Evolutionary conservation across 2,329 filamentous ascomycete species (phyloP).

Genomic region (Arachnomyces sp.): DNA sequence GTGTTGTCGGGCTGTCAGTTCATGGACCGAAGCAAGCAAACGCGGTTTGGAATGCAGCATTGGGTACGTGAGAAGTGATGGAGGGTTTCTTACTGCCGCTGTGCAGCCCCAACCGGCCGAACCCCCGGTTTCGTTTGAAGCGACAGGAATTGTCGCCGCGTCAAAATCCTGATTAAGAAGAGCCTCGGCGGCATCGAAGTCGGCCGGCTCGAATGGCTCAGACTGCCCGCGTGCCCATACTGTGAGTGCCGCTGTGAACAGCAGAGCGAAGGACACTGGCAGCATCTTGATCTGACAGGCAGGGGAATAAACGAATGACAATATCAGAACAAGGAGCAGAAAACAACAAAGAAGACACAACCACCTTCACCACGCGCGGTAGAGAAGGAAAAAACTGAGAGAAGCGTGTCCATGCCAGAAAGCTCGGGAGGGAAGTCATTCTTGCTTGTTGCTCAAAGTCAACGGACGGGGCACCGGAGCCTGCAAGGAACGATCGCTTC

Average conservation of each 20-base stretch:
- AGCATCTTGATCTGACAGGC: background rate
- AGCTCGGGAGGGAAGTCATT: too few relatives aligned
- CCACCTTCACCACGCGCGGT: too few relatives aligned
- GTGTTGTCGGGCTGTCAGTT: background rate
- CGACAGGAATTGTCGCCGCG: conserved; percentile 5
- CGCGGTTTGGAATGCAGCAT: background rate
- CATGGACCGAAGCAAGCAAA: background rate
- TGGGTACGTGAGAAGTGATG: too few relatives aligned
- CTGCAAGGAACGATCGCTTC: too few relatives aligned
- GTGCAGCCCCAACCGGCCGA: conserved; percentile 7
- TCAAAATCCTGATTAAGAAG: conserved; percentile 9
- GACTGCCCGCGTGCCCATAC: background rate
- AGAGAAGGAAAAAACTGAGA: too few relatives aligned
- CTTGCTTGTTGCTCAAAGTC: too few relatives aligned
- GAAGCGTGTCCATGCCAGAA: too few relatives aligned
- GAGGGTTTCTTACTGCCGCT: conserved; percentile 4
- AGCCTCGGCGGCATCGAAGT: conserved; percentile 11
- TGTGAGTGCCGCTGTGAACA: background rate
- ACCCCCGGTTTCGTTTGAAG: conserved; percentile 2
- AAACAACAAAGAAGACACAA: too few relatives aligned
- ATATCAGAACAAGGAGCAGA: too few relatives aligned
- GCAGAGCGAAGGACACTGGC: background rate
- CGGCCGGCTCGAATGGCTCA: conserved; percentile 7
- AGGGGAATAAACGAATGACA: too few relatives aligned
- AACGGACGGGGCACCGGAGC: too few relatives aligned